Base-by-base conservation (phyloP, 148 eudicot genomes). In the Nepenthes mirabilis region DNA sequence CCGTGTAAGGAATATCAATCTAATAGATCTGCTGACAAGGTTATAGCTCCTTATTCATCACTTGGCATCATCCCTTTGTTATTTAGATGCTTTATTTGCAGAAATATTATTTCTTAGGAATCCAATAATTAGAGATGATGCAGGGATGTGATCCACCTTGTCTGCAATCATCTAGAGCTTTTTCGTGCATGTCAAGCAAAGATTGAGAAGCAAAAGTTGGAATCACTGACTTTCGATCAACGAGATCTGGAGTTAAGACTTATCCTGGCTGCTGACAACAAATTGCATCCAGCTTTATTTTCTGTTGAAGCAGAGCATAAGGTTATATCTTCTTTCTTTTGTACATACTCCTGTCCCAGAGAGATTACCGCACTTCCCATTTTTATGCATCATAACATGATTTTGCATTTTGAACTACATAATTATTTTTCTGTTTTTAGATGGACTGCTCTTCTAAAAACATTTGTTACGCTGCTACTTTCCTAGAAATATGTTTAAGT, bases 221-320 rank as follows among this genome's bases (percentile, higher is more conserved):
- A 69, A 50, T 65, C 75, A 50, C 69, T 82, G 64, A 75, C 85
- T 43, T 70, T 73, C 58, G 91, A 80, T 73, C 81, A 88, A 71
- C 85, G 79, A 47, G 97, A 93, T 66, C 58, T 67, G 57, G 90
- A 86, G 65, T 72, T 93, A 40, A 93, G 86, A 60, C 49, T 57
- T 59, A 74, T 75, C 36, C 79, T 93, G 61, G 82, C 80, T 69
- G 76, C 87, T 34, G 84, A 89, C 55, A 80, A 93, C 76, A 89
- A 82, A 70, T 71, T 93, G 74, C 97, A 93, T 67, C 99, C 99
- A 56, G 80, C 88, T 76, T 60, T 93, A 65, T 86, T 82, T 80
- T 93, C 97, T 65, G 71, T 87, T 64, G 99, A 84, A 60, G 76
- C 99, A 57, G 99, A 93, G 78, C 91, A 93, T 69, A 93, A 89